Base-by-base conservation (phyloP, 129 eudicot species). In the Ambrosia artemisiifolia region DNA sequence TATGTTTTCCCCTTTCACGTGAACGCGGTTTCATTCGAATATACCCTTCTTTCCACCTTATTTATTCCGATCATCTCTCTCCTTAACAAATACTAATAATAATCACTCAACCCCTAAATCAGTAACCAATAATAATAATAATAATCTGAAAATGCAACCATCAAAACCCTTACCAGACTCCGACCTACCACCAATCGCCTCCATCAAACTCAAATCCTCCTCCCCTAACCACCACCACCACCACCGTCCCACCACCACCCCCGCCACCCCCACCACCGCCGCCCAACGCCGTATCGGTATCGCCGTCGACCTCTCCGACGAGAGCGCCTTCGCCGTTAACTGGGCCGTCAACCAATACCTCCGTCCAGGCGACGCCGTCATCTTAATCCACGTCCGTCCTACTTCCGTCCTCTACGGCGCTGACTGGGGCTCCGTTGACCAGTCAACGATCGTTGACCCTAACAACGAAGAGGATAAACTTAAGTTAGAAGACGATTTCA, bases 341-440 rank as follows among this genome's bases (percentile, higher is more conserved):
- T 92, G 98, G 98, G 84, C 98, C 43, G 98, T 92, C 14, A 83
- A 85, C 30, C 91, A 92, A 78, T 92, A 92, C 49, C 91, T 92
- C 83, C 93, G 98, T 4, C 98, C 98, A 24, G 96, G 96, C 0
- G 98, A 92, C 76, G 94, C 98, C 59, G 98, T 92, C 10, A 82
- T 89, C 57, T 83, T 92, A 33, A 62, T 92, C 81, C 98, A 92
- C 74, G 98, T 92, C 67, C 91, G 98, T 8, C 96, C 98, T 4
- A 92, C 98, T 7, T 92, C 98, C 44, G 98, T 92, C 56, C 96
- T 92, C 9, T 92, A 92, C 80, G 98, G 98, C 9, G 98, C 98
- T 7, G 98, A 92, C 7, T 92, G 98, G 98, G 98, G 98, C 43
- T 92, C 95, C 30, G 88, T 89, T 32, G 96, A 92, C 34, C 79